These are phyloP conservation scores for Candida easanensis DNA, from an alignment of 805 yeast genomes.

Conservation along the genomic window DNA sequence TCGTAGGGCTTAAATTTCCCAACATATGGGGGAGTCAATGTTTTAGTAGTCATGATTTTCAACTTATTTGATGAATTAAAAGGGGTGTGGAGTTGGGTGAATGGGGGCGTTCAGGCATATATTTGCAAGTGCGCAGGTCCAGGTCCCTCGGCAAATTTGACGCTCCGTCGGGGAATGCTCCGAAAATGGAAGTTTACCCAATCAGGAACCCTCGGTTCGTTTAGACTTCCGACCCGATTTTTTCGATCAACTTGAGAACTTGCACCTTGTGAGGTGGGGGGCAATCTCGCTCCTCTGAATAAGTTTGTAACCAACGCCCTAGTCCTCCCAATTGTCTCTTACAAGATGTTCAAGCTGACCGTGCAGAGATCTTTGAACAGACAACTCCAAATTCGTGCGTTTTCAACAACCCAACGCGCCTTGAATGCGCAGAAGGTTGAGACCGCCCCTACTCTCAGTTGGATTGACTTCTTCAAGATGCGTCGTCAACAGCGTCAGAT, in stretches of 20 bases:
- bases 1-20: slow-evolving; percentile 5
- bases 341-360: slow-evolving; percentile 9
- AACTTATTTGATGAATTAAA: not conserved
- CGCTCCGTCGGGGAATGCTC: no score
- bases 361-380: slow-evolving; percentile 14
- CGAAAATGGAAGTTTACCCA: not conserved
- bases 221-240: not conserved
- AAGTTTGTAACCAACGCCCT: not conserved
- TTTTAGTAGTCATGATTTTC: not conserved
- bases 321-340: no score
- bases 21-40: slow-evolving; percentile 8
- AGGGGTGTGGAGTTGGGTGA: no score
- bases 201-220: not conserved
- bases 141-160: no score
- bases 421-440: slow-evolving; percentile 3
- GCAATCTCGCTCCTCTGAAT: not conserved
- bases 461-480: slow-evolving; percentile 79
- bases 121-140: no score
- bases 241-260: not conserved
- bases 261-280: not conserved
- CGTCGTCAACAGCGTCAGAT: slow-evolving; percentile 73
- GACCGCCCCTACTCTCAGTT: slow-evolving; percentile 33
- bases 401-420: slow-evolving; percentile 5
- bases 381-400: slow-evolving; percentile 15
- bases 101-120: no score